Percentiles rank a stretch among this genome's conserved stretches.
These are phyloP conservation scores for Acaromyces ingoldii DNA, from an alignment of 1,284 basidiomycete genomes.

Conservation along the genomic window DNA sequence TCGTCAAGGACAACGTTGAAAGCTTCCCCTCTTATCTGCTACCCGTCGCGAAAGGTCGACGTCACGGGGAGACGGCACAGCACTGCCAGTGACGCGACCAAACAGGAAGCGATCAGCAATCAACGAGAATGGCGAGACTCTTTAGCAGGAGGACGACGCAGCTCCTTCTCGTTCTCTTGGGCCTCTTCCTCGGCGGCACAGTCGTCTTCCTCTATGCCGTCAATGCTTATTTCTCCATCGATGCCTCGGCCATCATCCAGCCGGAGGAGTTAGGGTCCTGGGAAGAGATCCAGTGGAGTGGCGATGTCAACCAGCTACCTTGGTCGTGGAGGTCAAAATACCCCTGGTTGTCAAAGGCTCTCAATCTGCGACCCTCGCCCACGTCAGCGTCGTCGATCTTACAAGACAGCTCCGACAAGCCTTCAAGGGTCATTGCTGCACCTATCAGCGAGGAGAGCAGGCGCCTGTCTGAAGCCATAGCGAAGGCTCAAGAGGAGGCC, in stretches of 20 bases:
- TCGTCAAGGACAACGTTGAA: too few species aligned
- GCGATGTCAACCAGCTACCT: conserved; percentile 21
- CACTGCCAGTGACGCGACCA: too few species aligned
- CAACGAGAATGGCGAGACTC: conserved; percentile 1
- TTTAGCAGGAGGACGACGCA: not conserved
- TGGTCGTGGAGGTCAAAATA: conserved; percentile 25
- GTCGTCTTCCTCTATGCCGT: conserved; percentile 85
- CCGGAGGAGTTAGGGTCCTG: conserved; percentile 45
- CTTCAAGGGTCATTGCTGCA: too few species aligned
- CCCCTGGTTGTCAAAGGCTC: conserved; percentile 31
- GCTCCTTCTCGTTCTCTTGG: conserved; percentile 67
- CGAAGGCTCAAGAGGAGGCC: conserved; percentile 1
- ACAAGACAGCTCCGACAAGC: not conserved
- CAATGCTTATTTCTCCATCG: conserved; percentile 81
- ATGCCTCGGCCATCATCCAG: conserved; percentile 34
- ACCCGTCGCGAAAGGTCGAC: too few species aligned
- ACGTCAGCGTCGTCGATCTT: not conserved
- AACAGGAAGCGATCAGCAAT: too few species aligned
- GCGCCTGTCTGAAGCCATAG: not conserved
- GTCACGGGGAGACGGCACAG: too few species aligned
- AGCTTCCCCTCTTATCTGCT: too few species aligned
- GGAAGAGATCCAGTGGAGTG: conserved; percentile 36
- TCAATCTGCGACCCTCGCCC: conserved; percentile 6
- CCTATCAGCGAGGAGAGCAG: conserved; percentile 71
- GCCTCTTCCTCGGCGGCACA: conserved; percentile 80